These are phyloP conservation scores for Melastoma candidum DNA, from an alignment of 441 rosid species.

Conservation along the genomic window DNA sequence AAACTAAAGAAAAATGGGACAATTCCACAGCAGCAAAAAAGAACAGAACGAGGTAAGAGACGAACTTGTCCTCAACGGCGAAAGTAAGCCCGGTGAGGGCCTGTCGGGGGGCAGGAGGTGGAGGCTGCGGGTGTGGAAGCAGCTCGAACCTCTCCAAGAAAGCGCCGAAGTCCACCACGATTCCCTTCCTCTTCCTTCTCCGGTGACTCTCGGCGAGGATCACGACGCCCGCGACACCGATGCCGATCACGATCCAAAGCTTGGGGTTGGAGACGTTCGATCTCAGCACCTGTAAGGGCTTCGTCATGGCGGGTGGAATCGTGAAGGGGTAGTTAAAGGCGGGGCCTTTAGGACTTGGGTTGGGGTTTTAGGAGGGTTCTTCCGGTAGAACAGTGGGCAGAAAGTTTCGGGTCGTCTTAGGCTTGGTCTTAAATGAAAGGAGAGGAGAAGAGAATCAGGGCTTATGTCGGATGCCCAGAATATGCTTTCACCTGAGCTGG, in stretches of 20 bases:
- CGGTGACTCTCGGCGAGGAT: slow-evolving; percentile 56
- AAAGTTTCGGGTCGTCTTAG: too few relatives aligned
- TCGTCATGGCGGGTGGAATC: slow-evolving; percentile 29
- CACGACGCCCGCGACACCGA: slow-evolving; percentile 63
- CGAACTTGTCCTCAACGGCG: slow-evolving; percentile 69
- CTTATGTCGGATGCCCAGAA: too few relatives aligned
- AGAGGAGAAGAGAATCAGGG: too few relatives aligned
- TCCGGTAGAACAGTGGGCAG: too few relatives aligned
- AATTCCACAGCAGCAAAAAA: not conserved
- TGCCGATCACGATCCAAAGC: slow-evolving; percentile 67
- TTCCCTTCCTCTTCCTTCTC: slow-evolving; percentile 19
- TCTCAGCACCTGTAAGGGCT: slow-evolving; percentile 35
- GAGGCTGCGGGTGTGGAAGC: slow-evolving; percentile 69
- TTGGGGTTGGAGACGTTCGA: slow-evolving; percentile 50
- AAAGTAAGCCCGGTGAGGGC: slow-evolving; percentile 69
- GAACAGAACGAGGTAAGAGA: not conserved
- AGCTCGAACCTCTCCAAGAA: slow-evolving; percentile 63
- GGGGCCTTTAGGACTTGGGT: too few relatives aligned
- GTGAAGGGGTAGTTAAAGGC: too few relatives aligned
- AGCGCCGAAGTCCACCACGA: slow-evolving; percentile 58
- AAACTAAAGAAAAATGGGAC: not conserved
- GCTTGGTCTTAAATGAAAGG: too few relatives aligned
- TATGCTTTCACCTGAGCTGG: too few relatives aligned
- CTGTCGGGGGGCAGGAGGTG: slow-evolving; percentile 78
- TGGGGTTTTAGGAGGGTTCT: too few relatives aligned